Evolutionary conservation across 495 filamentous ascomycete genomes (phyloP), one percentile per base, ranked within the genome.

Genomic region (Bacidia gigantensis): DNA sequence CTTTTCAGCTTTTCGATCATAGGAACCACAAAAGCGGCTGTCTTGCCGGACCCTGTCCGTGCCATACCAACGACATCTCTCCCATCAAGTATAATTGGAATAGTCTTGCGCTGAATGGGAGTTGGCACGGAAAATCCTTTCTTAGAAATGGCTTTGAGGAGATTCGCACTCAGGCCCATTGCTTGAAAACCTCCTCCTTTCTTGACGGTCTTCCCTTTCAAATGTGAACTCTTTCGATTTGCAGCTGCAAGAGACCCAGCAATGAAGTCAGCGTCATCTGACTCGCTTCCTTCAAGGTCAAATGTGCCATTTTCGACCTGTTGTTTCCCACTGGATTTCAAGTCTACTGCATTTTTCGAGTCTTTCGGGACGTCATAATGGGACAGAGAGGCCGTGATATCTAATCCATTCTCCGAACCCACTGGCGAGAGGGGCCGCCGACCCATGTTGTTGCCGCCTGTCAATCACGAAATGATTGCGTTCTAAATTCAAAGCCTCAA

Each of bases 11-110:
- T 86, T 70, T 97, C 84, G 54, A 99, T 85, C 89, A 98, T 92
- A 40, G 92, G 92, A 52, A 98, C 90, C 3, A 98, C 87, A 64
- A 98, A 98, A 12, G 92, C 90, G 1, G 90, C 92, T 0, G 89
- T 95, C 70, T 98, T 98, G 64, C 92, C 92, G 35, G 87, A 94
- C 64, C 92, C 92, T 18, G 92, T 98, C 46, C 92, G 75, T 2
- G 92, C 92, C 93, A 97, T 99, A 52, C 87, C 92, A 7, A 97
- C 89, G 3, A 99, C 87, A 73, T 98, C 90, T 58, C 84, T 79
- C 50, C 83, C 78, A 42, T 95, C 87, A 62, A 95, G 72, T 40
- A 96, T 75, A 50, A 97, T 72, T 3, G 92, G 92, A 43, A 99
- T 92, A 9, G 92, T 86, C 70, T 96, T 96, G 32, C 92, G 77